Evolutionary conservation across 192 early-diverging fungal species (phyloP), one percentile per base, ranked within the genome.

Genomic region (Helicostylum pulchrum): DNA sequence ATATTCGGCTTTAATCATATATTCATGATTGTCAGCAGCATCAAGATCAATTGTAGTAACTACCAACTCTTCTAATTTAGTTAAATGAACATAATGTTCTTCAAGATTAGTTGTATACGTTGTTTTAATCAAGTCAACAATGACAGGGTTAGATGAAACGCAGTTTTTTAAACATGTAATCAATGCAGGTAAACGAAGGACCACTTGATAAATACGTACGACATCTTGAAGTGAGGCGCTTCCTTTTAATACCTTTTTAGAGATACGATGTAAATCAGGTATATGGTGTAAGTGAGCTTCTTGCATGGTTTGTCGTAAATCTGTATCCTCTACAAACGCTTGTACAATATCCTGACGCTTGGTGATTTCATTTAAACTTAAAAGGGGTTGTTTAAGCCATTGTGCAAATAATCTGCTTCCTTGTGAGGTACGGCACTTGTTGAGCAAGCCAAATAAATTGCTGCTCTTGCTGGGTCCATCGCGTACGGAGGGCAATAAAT

Each of bases 331-430:
- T 34, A 74, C 65, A 61, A 94, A 85, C 42, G 84, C 79, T 54
- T 91, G 79, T 1, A 96, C 90, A 55, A 93, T 70, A 31, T 84
- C 80, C 31, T 92, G 89, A 8, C 94, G 71, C 39, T 84, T 77
- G 46, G 87, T 72, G 57, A 97, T 96, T n/a, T 83, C 82, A 2
- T 52, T 58, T 15, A 91, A 43, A 21, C 86, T 78, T 64, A 95
- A 72, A 5, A 96, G 79, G 11, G 95, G 95, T 72, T 96, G 94
- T 65, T 92, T 93, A 21, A 98, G 78, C 93, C 94, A 98, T 64
- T 93, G 91, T n/a, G 79, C 85, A 44, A 98, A 74, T 62, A 96
- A 72, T 2, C 95, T 73, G 15, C 88, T 79, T 0, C 95, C 95
- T 57, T 95, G 93, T 0, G 89, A 68, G 5, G 95, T 98, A 58